These are phyloP conservation scores for Neocallimastix lanati DNA, from an alignment of 192 early-diverging fungal species.

Conservation along the genomic window DNA sequence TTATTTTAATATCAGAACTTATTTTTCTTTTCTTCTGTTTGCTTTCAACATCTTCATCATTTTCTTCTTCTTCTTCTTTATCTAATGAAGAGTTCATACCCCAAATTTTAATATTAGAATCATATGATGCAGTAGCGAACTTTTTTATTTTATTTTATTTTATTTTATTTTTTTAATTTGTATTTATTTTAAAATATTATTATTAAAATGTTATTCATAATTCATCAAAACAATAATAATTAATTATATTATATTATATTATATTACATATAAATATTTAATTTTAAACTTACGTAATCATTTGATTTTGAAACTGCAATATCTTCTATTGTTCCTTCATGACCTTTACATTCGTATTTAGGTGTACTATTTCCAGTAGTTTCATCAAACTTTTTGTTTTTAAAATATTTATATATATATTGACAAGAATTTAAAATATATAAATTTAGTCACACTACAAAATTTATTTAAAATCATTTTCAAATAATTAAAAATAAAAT, in stretches of 20 bases:
- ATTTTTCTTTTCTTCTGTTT: conserved; percentile 21
- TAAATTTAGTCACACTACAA: too few species aligned
- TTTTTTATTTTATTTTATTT: too few species aligned
- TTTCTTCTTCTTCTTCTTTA: conserved; percentile 8
- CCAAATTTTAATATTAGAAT: conserved; percentile 67
- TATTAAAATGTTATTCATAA: too few species aligned
- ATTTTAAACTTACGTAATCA: not conserved
- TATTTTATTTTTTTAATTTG: too few species aligned
- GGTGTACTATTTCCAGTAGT: not conserved
- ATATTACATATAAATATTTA: too few species aligned
- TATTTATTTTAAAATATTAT: too few species aligned
- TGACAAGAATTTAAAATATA: too few species aligned
- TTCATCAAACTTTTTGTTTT: not conserved
- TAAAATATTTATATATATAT: too few species aligned
- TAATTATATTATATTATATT: too few species aligned
- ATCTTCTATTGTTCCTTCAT: not conserved
- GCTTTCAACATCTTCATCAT: conserved; percentile 13
- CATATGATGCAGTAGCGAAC: conserved; percentile 56
- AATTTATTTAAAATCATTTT: too few species aligned
- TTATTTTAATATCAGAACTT: not conserved
- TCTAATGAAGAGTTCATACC: not conserved
- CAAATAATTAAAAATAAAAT: not conserved
- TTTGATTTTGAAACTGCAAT: not conserved
- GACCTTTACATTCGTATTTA: not conserved
- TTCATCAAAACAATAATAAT: too few species aligned